Base-by-base conservation (phyloP, 495 filamentous ascomycete species). In the Friedmanniomyces simplex region DNA sequence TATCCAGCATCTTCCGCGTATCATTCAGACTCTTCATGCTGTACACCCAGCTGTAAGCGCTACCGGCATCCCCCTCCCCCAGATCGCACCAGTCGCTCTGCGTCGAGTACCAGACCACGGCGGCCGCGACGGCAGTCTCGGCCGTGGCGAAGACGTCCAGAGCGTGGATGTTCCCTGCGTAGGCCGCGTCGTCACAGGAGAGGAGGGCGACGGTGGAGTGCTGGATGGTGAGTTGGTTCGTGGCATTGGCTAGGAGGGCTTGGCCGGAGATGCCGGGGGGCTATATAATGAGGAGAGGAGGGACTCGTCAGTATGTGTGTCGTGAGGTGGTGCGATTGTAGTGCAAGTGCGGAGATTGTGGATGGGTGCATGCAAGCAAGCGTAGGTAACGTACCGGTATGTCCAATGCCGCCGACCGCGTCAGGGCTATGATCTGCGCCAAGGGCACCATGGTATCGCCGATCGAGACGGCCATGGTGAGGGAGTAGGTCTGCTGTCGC, bases 131-230 rank as follows among this genome's bases (percentile, higher is more conserved):
- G 21, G 37, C 50, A 20, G 46, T 14, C 16, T 41, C 58, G 24
- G 64, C 60, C 20, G 51, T 54, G 45, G 55, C 34, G 50, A 67
- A 56, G 28, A 71, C 18, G 16, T 66, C 54, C 30, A 61, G 61
- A 30, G 72, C 72, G 60, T 67, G 62, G 57, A 79, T 63, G 24
- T 73, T 64, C 24, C 76, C 77, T 12, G 68, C 59, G 60, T 83
- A 83, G 30, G 68, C 72, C 22, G 66, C 65, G 0, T 70, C 51
- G 63, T 85, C 79, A 64, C 82, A 84, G 62, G 74, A 74, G 37
- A 85, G 72, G 36, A 74, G 77, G 52, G 77, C 76, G 55, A 85
- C 79, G 20, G 71, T 66, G 0, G 57, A 22, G 11, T n/a, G 24
- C 11, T 41, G 13, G 28, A 53, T 13, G 42, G 14, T 41, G 30